phyloP scores from a whole-genome alignment of 2,329 filamentous ascomycete genomes.

The Verticillium nubilum region DNA sequence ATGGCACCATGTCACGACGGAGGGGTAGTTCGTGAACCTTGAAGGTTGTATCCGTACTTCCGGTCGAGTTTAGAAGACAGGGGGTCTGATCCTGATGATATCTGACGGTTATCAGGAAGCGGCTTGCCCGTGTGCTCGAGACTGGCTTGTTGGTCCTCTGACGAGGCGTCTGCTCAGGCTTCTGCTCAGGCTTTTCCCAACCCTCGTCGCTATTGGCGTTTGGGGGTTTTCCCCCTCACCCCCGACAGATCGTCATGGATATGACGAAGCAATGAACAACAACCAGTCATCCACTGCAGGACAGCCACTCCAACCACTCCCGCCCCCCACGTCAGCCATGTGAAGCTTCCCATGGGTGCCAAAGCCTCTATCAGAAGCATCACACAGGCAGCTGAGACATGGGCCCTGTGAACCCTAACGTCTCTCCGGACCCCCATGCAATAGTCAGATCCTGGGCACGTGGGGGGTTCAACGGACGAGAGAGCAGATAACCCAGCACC shows the following conservation, averaged over 20 bases:
- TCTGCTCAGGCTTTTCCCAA: too few relatives aligned
- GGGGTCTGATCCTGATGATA: too few relatives aligned
- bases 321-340: not conserved
- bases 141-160: too few relatives aligned
- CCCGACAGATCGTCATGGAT: not conserved
- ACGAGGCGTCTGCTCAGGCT: too few relatives aligned
- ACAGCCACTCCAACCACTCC: not conserved
- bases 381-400: not conserved
- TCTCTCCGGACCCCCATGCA: not conserved
- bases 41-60: too few relatives aligned
- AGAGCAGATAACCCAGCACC: not conserved
- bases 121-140: too few relatives aligned
- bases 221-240: too few relatives aligned
- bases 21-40: not conserved
- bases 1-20: not conserved
- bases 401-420: not conserved
- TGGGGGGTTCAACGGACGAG: not conserved
- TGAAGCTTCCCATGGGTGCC: not conserved
- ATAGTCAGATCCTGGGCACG: not conserved
- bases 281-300: not conserved
- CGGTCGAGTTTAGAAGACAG: too few relatives aligned
- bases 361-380: not conserved
- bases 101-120: too few relatives aligned
- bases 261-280: not conserved
- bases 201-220: too few relatives aligned